Evolutionary conservation across 495 filamentous ascomycete species (phyloP).

Genomic region (Lindgomyces ingoldianus): DNA sequence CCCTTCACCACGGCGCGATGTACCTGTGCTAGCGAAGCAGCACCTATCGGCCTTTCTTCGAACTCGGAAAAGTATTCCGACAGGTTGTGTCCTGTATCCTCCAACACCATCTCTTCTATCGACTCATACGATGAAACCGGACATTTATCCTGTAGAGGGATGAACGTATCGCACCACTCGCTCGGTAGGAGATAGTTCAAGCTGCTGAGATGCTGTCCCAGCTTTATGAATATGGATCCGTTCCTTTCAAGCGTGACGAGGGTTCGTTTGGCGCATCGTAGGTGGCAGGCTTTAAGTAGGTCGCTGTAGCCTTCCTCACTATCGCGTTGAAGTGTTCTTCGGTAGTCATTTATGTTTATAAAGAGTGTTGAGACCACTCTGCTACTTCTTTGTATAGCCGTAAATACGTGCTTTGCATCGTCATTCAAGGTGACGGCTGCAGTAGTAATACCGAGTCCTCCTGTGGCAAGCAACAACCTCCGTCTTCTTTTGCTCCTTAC

Average conservation of each 20-base stretch:
- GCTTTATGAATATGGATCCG: conserved; percentile 96
- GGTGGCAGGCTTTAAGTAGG: conserved; percentile 81
- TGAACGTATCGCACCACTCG: conserved; percentile 96
- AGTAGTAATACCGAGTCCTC: conserved; percentile 55
- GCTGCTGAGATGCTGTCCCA: conserved; percentile 93
- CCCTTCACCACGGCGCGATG: conserved; percentile 85
- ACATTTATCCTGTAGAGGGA: conserved; percentile 94
- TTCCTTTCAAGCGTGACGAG: conserved; percentile 86
- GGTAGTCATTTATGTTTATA: conserved; percentile 80
- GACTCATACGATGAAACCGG: conserved; percentile 89
- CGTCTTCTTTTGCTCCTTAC: conserved; percentile 22
- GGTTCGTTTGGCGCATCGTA: conserved; percentile 87
- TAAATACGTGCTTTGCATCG: conserved; percentile 69
- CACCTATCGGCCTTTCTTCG: conserved; percentile 76
- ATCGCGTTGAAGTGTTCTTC: conserved; percentile 63
- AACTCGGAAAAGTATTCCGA: conserved; percentile 84
- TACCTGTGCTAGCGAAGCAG: conserved; percentile 92
- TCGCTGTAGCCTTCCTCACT: conserved; percentile 61
- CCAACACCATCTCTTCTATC: conserved; percentile 79
- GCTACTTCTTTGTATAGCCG: conserved; percentile 72
- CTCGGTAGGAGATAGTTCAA: conserved; percentile 93
- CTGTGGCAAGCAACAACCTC: conserved; percentile 52
- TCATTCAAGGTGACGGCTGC: conserved; percentile 69
- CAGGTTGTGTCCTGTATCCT: conserved; percentile 79
- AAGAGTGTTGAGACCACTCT: conserved; percentile 76